Evolutionary conservation across 1,284 basidiomycete species (phyloP).

Genomic region (Cutaneotrichosporon sp.): DNA sequence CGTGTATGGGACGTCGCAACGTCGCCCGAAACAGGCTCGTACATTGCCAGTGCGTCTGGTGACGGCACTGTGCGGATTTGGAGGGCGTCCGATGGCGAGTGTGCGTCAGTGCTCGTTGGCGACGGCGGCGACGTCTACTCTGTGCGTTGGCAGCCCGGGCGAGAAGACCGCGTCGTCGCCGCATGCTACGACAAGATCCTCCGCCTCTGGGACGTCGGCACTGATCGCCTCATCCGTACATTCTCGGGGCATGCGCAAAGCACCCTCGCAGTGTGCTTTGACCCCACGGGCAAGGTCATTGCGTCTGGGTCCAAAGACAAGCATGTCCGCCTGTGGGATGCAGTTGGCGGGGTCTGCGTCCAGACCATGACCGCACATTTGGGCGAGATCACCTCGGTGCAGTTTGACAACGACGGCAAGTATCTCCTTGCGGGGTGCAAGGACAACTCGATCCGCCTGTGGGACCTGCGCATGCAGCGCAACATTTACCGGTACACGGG

Average conservation of each 20-base stretch:
- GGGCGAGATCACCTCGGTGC: constrained; percentile 51
- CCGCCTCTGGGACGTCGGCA: constrained; percentile 49
- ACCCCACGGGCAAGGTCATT: constrained; percentile 49
- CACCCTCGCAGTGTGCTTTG: constrained; percentile 49
- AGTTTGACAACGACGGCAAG: constrained; percentile 49
- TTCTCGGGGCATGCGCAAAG: constrained; percentile 52
- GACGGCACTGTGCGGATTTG: constrained; percentile 51
- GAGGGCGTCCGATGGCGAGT: constrained; percentile 30
- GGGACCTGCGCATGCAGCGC: constrained; percentile 47
- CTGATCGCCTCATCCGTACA: constrained; percentile 48
- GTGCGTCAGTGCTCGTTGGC: constrained; percentile 28
- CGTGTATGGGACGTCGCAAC: constrained; percentile 50
- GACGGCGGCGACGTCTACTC: constrained; percentile 51
- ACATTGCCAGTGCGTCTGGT: constrained; percentile 47
- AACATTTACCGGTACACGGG: constrained; percentile 51
- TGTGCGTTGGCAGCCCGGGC: constrained; percentile 48
- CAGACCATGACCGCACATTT: constrained; percentile 49
- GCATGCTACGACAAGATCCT: constrained; percentile 53
- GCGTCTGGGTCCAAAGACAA: constrained; percentile 52
- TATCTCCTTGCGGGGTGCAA: constrained; percentile 51
- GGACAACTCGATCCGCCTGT: constrained; percentile 50
- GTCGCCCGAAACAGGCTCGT: constrained; percentile 18
- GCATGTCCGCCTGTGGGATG: constrained; percentile 52
- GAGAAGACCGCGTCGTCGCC: constrained; percentile 43
- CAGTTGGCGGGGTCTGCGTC: constrained; percentile 49